These are phyloP conservation scores for Eurotiales sp. DNA, from an alignment of 2,329 filamentous ascomycete genomes.

Conservation along the genomic window DNA sequence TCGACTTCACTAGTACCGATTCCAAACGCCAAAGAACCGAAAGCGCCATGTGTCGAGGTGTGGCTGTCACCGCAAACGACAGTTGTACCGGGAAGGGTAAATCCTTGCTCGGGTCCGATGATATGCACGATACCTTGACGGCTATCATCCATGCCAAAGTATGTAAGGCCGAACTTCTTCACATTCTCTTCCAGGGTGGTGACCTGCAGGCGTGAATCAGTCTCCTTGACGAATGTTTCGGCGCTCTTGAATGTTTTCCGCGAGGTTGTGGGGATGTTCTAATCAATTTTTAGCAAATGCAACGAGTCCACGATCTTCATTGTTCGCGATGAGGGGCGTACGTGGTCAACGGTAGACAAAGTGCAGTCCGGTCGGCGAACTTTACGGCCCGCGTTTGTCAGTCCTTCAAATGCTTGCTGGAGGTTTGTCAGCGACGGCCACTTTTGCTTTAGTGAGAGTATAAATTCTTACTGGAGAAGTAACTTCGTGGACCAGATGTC, in stretches of 20 bases:
- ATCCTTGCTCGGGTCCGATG: slow-evolving; percentile 96
- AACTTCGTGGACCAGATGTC: slow-evolving; percentile 97
- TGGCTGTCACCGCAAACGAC: slow-evolving; percentile 98
- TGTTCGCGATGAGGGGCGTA: slow-evolving; percentile 47
- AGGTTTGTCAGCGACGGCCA: slow-evolving; percentile 15
- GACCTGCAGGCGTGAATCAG: slow-evolving; percentile 89
- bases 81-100: slow-evolving; percentile 94
- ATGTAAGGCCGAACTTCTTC: slow-evolving; percentile 92
- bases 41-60: slow-evolving; percentile 96
- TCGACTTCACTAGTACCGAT: slow-evolving; percentile 98
- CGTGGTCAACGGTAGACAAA: slow-evolving; percentile 92
- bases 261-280: slow-evolving; percentile 92
- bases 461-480: slow-evolving; percentile 71
- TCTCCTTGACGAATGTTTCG: slow-evolving; percentile 88
- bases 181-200: slow-evolving; percentile 96
- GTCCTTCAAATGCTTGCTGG: slow-evolving; percentile 93
- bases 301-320: background rate
- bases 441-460: background rate
- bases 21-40: slow-evolving; percentile 89
- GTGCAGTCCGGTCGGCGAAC: slow-evolving; percentile 96
- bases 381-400: slow-evolving; percentile 80
- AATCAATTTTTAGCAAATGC: slow-evolving; percentile 6
- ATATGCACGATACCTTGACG: slow-evolving; percentile 98
- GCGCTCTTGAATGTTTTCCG: slow-evolving; percentile 93
- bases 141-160: slow-evolving; percentile 94